Base-by-base conservation (phyloP, 2,329 filamentous ascomycete species). In the Calonectria hongkongensis region DNA sequence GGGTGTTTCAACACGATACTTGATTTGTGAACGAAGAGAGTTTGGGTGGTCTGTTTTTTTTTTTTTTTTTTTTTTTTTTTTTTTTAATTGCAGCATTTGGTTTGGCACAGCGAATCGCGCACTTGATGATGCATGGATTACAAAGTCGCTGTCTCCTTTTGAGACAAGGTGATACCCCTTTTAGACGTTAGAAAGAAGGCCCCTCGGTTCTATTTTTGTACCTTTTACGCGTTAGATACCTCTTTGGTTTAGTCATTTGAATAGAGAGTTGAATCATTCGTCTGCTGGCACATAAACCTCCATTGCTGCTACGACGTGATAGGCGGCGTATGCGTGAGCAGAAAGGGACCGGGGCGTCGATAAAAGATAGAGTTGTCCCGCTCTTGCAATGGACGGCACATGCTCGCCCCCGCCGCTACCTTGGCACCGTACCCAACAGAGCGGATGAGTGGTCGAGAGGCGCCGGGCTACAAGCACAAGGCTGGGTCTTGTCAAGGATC, bases 131-230 rank as follows among this genome's bases (percentile, higher is more conserved):
- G 71, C 68, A 76, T 75, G 48, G 41, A 68, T 76, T 58, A 68
- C 45, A 68, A 68, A 63, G 68, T 51, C 72, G 54, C 45, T 77
- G 68, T 51, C 65, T 71, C 47, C 47, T 66, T 68, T 36, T 25
- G 68, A 68, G 67, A 30, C 73, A 78, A 68, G 65, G 36, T 68
- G 70, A 79, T 79, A 79, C 78, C 78, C 77, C 45, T 72, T 71
- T 71, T 79, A 75, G 76, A 78, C 62, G 64, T 58, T 30, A 33
- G 64, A 76, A 69, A 33, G 64, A 76, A 69, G 75, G 67, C 63
- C 68, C n/a, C 45, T 67, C 60, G 62, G 47, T 51, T 43, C 51
- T 67, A 54, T 27, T 71, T 73, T 68, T 67, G 51, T 41, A 36
- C 16, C 18, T 51, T 50, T 51, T 16, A 39, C 51, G 63, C 63